Conservation (phyloP, 192 early-diverging fungal genomes). For the Phycomyces nitens region DNA sequence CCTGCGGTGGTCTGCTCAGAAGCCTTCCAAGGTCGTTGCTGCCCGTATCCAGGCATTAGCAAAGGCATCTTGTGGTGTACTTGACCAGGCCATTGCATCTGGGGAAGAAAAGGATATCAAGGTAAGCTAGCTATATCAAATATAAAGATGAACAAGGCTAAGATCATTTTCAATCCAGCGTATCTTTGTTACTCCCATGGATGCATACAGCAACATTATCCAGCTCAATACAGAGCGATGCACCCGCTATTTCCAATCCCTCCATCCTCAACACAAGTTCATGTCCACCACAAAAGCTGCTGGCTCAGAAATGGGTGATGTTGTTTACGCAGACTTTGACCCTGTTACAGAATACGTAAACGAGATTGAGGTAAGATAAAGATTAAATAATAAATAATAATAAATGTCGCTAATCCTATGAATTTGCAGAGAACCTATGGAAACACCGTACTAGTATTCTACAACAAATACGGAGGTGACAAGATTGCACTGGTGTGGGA, state of each 20-base stretch:
- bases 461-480: constrained; percentile 71
- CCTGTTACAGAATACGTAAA: constrained; percentile 64
- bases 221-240: constrained; percentile 57
- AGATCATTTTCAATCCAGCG: constrained; percentile 36
- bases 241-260: constrained; percentile 58
- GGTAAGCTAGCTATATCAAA: constrained; percentile 31
- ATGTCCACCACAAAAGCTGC: constrained; percentile 39
- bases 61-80: constrained; percentile 52
- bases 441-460: constrained; percentile 65
- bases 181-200: constrained; percentile 77
- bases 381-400: too few relatives aligned
- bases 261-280: constrained; percentile 52
- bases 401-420: background rate
- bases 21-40: constrained; percentile 55
- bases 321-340: constrained; percentile 70
- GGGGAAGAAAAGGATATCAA: constrained; percentile 40
- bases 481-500: constrained; percentile 70
- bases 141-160: background rate
- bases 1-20: constrained; percentile 53
- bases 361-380: constrained; percentile 55
- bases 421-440: constrained; percentile 48
- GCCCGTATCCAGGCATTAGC: constrained; percentile 65
- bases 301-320: constrained; percentile 52
- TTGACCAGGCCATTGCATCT: constrained; percentile 40
- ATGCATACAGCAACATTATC: constrained; percentile 76